These are phyloP conservation scores for Moesziomyces aphidis DNA, from an alignment of 1,284 basidiomycete species.

Conservation along the genomic window DNA sequence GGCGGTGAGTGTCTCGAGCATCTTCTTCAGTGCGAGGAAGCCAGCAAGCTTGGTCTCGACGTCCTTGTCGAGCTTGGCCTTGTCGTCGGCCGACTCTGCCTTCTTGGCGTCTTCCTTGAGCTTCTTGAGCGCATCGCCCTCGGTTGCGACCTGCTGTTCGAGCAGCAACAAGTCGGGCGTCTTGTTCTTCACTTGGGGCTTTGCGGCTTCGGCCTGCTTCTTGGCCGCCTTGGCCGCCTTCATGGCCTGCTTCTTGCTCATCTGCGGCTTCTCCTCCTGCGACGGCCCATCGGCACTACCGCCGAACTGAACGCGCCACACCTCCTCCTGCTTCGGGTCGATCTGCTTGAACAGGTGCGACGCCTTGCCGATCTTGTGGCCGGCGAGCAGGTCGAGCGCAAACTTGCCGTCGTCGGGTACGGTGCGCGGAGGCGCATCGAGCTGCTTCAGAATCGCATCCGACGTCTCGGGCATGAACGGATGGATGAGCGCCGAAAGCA, in stretches of 20 bases:
- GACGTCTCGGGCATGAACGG: constrained; percentile 97
- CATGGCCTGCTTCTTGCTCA: constrained; percentile 65
- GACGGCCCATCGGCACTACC: constrained; percentile 70
- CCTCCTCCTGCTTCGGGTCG: constrained; percentile 87
- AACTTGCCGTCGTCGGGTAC: constrained; percentile 70
- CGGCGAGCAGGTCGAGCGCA: constrained; percentile 85
- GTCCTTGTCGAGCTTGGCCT: constrained; percentile 45
- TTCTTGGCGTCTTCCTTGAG: constrained; percentile 49
- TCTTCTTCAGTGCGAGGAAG: constrained; percentile 32
- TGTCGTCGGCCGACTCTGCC: constrained; percentile 45
- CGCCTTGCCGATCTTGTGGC: constrained; percentile 86
- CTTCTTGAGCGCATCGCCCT: constrained; percentile 56
- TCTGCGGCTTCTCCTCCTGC: constrained; percentile 44
- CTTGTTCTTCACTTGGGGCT: constrained; percentile 54
- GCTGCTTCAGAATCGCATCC: constrained; percentile 83
- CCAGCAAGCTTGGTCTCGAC: constrained; percentile 24
- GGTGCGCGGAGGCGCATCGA: constrained; percentile 87
- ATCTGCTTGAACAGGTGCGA: constrained; percentile 94
- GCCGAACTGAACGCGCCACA: constrained; percentile 84
- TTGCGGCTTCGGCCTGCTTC: constrained; percentile 49
- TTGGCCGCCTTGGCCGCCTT: constrained; percentile 64
- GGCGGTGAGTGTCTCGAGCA: constrained; percentile 40
- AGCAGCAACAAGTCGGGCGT: constrained; percentile 57
- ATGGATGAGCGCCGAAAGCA: constrained; percentile 84
- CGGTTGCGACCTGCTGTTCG: constrained; percentile 47